Evolutionary conservation across 495 filamentous ascomycete genomes (phyloP).

Genomic region (Neurospora africana): DNA sequence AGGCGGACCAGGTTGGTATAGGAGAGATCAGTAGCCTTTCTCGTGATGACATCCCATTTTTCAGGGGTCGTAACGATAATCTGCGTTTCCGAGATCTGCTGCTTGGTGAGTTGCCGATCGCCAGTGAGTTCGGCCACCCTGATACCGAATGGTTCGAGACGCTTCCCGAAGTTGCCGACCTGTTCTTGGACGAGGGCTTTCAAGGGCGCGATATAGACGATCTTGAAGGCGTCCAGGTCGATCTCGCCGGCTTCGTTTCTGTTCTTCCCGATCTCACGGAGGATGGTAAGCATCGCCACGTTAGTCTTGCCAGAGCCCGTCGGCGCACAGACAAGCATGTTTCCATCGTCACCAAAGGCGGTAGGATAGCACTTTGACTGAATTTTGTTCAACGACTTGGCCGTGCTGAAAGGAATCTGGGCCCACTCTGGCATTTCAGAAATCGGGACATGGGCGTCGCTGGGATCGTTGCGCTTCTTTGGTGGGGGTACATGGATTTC

Average conservation of each 20-base stretch:
- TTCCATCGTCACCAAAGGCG: slow-evolving; percentile 90
- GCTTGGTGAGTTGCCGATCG: slow-evolving; percentile 96
- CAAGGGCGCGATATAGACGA: slow-evolving; percentile 86
- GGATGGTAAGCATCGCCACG: slow-evolving; percentile 92
- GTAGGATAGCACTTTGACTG: slow-evolving; percentile 86
- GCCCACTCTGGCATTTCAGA: slow-evolving; percentile 90
- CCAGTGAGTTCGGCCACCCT: slow-evolving; percentile 89
- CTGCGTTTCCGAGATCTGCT: slow-evolving; percentile 95
- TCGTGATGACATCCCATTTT: slow-evolving; percentile 98
- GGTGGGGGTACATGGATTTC: slow-evolving; percentile 94
- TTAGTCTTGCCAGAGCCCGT: slow-evolving; percentile 98
- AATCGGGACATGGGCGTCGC: slow-evolving; percentile 70
- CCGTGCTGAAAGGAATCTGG: slow-evolving; percentile 66
- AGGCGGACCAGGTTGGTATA: slow-evolving; percentile 95
- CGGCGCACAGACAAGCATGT: slow-evolving; percentile 94
- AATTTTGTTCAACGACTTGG: slow-evolving; percentile 78
- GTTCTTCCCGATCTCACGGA: slow-evolving; percentile 94
- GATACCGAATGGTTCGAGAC: slow-evolving; percentile 84
- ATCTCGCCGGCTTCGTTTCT: slow-evolving; percentile 83
- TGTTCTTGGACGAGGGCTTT: slow-evolving; percentile 96
- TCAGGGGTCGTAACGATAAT: slow-evolving; percentile 98
- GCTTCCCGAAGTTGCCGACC: slow-evolving; percentile 90
- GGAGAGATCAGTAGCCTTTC: slow-evolving; percentile 92
- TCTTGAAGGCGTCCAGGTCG: slow-evolving; percentile 92
- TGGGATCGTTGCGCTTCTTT: slow-evolving; percentile 68